phyloP scores from a whole-genome alignment of 2,329 filamentous ascomycete genomes.

The Talaromyces sp. region DNA sequence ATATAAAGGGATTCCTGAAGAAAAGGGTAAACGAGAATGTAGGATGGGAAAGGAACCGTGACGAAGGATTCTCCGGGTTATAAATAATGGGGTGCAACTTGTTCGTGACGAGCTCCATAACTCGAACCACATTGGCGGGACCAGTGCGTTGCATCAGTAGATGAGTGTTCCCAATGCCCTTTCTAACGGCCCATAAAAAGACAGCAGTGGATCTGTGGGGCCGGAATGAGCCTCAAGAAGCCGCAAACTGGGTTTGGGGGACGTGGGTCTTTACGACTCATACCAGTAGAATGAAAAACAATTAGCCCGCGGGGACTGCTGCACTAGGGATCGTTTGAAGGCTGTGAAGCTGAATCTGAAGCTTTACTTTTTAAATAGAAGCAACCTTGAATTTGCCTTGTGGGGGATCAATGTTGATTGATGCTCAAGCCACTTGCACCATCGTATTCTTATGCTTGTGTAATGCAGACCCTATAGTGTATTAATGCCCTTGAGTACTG shows the following conservation, averaged over 20 bases:
- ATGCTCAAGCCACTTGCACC: too few species aligned
- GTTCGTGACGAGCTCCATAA: slow-evolving; percentile 5
- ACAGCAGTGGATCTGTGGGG: slow-evolving; percentile 15
- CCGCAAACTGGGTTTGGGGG: neutral
- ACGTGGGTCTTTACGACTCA: neutral
- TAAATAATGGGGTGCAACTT: slow-evolving; percentile 13
- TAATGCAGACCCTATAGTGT: too few species aligned
- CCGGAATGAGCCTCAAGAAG: slow-evolving; percentile 19
- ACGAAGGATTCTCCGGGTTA: slow-evolving; percentile 1
- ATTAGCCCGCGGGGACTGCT: neutral
- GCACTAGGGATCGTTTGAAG: neutral
- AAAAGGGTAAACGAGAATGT: neutral
- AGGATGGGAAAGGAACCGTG: neutral
- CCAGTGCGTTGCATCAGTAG: slow-evolving; percentile 13
- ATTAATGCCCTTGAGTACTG: too few species aligned
- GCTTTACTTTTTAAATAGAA: too few species aligned
- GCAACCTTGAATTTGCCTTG: too few species aligned
- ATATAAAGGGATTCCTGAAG: neutral
- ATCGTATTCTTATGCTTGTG: too few species aligned
- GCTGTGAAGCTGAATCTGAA: too few species aligned
- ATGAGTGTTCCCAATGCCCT: slow-evolving; percentile 4
- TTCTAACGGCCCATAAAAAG: slow-evolving; percentile 4
- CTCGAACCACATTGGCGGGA: slow-evolving; percentile 4
- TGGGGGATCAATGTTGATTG: too few species aligned
- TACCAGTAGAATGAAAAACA: neutral